phyloP scores from a whole-genome alignment of 148 eudicot genomes.

The Diospyros kaki region DNA sequence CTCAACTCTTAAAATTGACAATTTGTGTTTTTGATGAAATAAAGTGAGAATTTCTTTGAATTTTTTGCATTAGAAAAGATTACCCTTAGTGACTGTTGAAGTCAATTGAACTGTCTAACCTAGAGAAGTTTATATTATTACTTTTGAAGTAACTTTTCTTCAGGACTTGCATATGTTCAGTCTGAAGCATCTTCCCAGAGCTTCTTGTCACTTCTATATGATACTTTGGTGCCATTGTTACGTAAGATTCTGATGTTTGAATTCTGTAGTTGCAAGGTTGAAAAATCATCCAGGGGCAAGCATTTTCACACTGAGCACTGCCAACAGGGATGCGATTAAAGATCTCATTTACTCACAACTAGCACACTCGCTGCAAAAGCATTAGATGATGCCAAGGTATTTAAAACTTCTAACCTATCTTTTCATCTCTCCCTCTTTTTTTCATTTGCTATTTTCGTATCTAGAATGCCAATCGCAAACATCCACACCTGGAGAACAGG shows the following conservation, averaged over 20 bases:
- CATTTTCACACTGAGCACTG: constrained; percentile 47
- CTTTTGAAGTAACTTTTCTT: too few species aligned
- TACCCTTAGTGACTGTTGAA: background rate
- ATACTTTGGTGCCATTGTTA: background rate
- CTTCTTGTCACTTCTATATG: background rate
- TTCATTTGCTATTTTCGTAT: too few species aligned
- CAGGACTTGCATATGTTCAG: too few species aligned
- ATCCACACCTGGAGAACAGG: too few species aligned
- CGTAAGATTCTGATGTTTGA: background rate
- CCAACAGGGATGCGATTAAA: constrained; percentile 54
- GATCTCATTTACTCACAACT: constrained; percentile 59
- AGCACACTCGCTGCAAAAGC: constrained; percentile 32
- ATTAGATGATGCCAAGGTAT: constrained; percentile 13
- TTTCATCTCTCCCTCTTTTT: too few species aligned
- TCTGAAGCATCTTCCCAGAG: too few species aligned
- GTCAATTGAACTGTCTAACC: background rate
- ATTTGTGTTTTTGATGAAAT: background rate
- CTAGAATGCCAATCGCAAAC: too few species aligned
- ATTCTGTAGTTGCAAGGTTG: constrained; percentile 74
- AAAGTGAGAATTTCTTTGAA: background rate
- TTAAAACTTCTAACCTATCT: too few species aligned
- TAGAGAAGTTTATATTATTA: too few species aligned
- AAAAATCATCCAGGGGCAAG: constrained; percentile 80
- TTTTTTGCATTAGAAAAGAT: background rate
- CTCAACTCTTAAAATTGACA: background rate